Percentiles rank a stretch among this genome's conserved stretches.
Conservation (phyloP, 805 yeast genomes). For the Kuraishia floccosa region DNA sequence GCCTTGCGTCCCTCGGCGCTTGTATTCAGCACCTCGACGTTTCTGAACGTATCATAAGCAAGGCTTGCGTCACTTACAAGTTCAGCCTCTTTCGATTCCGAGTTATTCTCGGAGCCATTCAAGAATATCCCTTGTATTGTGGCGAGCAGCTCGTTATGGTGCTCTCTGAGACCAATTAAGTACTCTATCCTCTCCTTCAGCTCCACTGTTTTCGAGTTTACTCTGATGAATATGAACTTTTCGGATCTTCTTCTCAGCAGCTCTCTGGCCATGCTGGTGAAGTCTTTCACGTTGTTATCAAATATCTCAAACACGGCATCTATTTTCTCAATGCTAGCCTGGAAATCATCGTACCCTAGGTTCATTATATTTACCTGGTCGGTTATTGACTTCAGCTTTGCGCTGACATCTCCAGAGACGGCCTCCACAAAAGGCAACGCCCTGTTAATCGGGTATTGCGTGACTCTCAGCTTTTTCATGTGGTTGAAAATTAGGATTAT, state of each 20-base stretch:
- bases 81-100: conserved; percentile 2
- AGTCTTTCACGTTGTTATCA: conserved; percentile 53
- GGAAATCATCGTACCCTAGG: conserved; percentile 27
- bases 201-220: conserved; percentile 30
- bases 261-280: conserved; percentile 61
- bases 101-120: too few species aligned
- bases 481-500: conserved; percentile 43
- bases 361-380: conserved; percentile 29
- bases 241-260: conserved; percentile 63
- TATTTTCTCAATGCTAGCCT: conserved; percentile 15
- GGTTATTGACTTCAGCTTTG: conserved; percentile 27
- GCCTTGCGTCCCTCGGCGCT: conserved; percentile 3
- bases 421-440: conserved; percentile 58
- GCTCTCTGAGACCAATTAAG: conserved; percentile 31
- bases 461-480: conserved; percentile 47
- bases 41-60: neutral
- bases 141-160: conserved; percentile 37
- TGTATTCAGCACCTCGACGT: conserved; percentile 1
- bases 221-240: conserved; percentile 52
- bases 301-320: conserved; percentile 30
- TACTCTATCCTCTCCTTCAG: conserved; percentile 31
- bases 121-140: too few species aligned
- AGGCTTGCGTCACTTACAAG: neutral
- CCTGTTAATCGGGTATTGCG: conserved; percentile 53
- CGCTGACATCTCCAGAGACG: conserved; percentile 44